A percentile compares a stretch with the other conserved stretches of the same genome.
Conservation (phyloP, 352 stramenopile species). For the Globisporangium iwayamae region DNA sequence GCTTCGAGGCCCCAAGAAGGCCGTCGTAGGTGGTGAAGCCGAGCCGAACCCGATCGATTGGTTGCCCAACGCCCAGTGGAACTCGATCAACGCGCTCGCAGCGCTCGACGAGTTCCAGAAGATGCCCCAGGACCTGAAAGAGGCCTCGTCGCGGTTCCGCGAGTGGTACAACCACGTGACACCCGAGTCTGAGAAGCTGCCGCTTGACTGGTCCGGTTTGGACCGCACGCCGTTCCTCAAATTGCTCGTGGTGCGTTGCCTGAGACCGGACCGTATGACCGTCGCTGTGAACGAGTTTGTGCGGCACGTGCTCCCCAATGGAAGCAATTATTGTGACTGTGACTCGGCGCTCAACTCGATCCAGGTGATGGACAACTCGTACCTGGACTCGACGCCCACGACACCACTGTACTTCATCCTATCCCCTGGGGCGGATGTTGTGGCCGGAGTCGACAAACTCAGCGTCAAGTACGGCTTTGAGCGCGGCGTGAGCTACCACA, state of each 20-base stretch:
- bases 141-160: conserved; percentile 93
- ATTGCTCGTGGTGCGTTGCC: conserved; percentile 93
- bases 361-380: conserved; percentile 95
- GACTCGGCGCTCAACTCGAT: conserved; percentile 95
- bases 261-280: conserved; percentile 94
- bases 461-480: conserved; percentile 95
- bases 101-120: conserved; percentile 96
- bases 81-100: conserved; percentile 86
- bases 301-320: conserved; percentile 89
- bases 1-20: conserved; percentile 85
- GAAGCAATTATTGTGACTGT: conserved; percentile 93
- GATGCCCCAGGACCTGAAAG: conserved; percentile 94
- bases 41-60: conserved; percentile 86
- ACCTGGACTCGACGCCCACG: conserved; percentile 92
- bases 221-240: conserved; percentile 96
- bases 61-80: conserved; percentile 92
- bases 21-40: conserved; percentile 31
- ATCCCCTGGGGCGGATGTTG: conserved; percentile 94
- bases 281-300: conserved; percentile 95
- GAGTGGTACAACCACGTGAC: conserved; percentile 98
- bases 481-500: conserved; percentile 95
- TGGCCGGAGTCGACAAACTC: conserved; percentile 93
- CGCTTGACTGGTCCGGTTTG: conserved; percentile 95
- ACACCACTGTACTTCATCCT: conserved; percentile 98
- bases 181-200: conserved; percentile 96